phyloP scores from a whole-genome alignment of 2,329 filamentous ascomycete species.

The Fusarium sp. region DNA sequence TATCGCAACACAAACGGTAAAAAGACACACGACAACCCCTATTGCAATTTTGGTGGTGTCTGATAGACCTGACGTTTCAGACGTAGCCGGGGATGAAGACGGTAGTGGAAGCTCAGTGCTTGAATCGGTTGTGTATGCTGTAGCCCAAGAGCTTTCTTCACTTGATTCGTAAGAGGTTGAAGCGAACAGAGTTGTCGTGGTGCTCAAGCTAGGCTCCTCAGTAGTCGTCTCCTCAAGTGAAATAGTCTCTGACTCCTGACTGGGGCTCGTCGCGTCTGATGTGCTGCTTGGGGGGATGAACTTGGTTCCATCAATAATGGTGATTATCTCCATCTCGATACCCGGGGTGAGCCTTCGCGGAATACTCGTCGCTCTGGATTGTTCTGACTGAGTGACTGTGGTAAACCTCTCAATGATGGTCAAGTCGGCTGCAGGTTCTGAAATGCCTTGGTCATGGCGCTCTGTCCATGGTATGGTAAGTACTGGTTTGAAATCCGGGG shows the following conservation, averaged over 20 bases:
- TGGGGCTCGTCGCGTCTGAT: background rate
- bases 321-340: background rate
- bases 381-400: background rate
- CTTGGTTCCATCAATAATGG: background rate
- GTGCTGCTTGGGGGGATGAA: background rate
- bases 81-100: background rate
- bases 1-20: background rate
- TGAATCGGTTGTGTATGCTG: background rate
- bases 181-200: background rate
- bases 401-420: background rate
- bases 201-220: background rate
- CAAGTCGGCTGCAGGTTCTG: background rate
- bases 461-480: background rate
- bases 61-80: background rate
- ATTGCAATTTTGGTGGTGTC: background rate
- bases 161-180: background rate
- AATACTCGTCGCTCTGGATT: background rate
- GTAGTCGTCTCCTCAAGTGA: background rate
- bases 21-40: background rate
- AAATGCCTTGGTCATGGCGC: background rate
- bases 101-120: background rate
- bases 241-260: background rate
- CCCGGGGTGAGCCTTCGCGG: background rate
- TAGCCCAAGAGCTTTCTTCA: background rate
- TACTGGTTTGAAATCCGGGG: background rate